phyloP scores from a whole-genome alignment of 441 rosid species.

The Eutrema salsugineum region DNA sequence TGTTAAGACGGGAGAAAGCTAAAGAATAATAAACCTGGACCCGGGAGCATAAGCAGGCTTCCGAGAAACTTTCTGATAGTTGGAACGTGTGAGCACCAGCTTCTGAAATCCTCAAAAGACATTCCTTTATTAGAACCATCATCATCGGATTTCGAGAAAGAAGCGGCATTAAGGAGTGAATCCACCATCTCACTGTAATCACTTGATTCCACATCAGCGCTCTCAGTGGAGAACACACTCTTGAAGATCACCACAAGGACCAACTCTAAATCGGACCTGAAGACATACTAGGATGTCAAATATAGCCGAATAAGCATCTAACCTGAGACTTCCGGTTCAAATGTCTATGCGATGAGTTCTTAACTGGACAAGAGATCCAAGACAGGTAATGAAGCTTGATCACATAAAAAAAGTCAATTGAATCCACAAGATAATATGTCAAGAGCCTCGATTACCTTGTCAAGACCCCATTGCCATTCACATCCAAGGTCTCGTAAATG shows the following conservation, averaged over 20 bases:
- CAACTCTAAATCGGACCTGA: constrained; percentile 74
- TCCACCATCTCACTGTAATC: constrained; percentile 37
- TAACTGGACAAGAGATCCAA: neutral
- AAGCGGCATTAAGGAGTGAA: constrained; percentile 56
- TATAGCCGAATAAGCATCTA: neutral
- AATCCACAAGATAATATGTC: neutral
- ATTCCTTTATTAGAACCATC: constrained; percentile 46
- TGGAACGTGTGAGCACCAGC: constrained; percentile 65
- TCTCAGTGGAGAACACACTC: constrained; percentile 37
- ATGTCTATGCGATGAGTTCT: neutral
- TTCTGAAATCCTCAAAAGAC: constrained; percentile 77
- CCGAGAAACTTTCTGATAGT: constrained; percentile 83
- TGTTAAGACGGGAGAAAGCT: neutral
- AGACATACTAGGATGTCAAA: constrained; percentile 13
- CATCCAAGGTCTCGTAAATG: constrained; percentile 61
- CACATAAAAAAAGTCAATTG: neutral
- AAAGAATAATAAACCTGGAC: constrained; percentile 46
- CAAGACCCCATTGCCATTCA: constrained; percentile 56
- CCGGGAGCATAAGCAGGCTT: constrained; percentile 60
- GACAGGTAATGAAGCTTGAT: neutral
- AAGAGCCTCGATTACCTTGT: constrained; percentile 43
- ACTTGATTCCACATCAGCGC: constrained; percentile 34
- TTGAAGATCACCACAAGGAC: constrained; percentile 43
- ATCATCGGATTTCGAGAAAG: constrained; percentile 46
- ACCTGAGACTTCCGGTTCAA: neutral